These are phyloP conservation scores for Prorocentrum cordatum DNA, from an alignment of 169 alveolate genomes.

Conservation along the genomic window DNA sequence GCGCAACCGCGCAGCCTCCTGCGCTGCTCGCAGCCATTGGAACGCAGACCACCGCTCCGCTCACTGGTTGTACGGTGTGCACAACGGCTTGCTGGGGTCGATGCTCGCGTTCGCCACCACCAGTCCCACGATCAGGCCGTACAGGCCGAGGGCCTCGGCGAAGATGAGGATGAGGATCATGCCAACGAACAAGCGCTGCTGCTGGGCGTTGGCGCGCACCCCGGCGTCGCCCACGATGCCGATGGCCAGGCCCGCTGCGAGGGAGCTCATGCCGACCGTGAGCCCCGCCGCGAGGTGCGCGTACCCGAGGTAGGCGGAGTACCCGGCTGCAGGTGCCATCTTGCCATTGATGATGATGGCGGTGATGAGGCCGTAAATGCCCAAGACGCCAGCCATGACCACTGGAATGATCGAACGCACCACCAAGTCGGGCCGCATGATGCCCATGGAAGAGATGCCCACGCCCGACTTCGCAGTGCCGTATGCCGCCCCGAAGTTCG, in stretches of 20 bases:
- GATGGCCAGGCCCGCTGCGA: constrained; percentile 98
- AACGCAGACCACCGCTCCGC: no score
- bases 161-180: constrained; percentile 97
- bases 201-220: constrained; percentile 99
- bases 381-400: constrained; percentile 84
- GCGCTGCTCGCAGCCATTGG: no score
- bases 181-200: constrained; percentile 95
- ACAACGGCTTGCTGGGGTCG: no score
- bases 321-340: constrained; percentile 72
- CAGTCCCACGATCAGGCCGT: constrained; percentile 58
- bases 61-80: no score
- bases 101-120: no score
- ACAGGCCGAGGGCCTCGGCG: constrained; percentile 83
- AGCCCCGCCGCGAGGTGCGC: constrained; percentile 87
- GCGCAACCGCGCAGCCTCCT: no score
- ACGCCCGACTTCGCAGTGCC: constrained; percentile 83
- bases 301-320: constrained; percentile 87
- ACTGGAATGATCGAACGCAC: constrained; percentile 98
- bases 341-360: constrained; percentile 71
- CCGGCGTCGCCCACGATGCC: constrained; percentile 99
- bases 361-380: constrained; percentile 76
- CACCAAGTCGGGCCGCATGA: constrained; percentile 96
- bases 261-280: constrained; percentile 74
- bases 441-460: constrained; percentile 99
- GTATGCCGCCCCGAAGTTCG: constrained; percentile 99